These are phyloP conservation scores for Venustampulla echinocandica DNA, from an alignment of 495 filamentous ascomycete genomes.

Conservation along the genomic window DNA sequence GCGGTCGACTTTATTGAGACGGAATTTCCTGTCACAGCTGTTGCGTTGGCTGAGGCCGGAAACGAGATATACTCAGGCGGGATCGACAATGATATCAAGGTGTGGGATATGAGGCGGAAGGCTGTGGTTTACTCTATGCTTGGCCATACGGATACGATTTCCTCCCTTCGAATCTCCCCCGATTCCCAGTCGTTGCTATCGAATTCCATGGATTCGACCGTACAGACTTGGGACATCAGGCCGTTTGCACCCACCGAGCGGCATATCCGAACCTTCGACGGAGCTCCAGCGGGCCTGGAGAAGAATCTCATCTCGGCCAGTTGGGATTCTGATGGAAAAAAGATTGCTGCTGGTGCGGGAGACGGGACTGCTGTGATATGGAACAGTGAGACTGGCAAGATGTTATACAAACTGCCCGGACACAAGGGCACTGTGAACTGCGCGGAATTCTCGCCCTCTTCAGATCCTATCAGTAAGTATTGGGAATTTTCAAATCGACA, in stretches of 20 bases:
- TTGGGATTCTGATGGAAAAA: constrained; percentile 82
- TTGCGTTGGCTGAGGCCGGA: constrained; percentile 83
- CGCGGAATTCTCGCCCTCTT: constrained; percentile 76
- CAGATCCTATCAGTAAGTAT: constrained; percentile 80
- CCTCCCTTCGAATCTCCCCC: constrained; percentile 80
- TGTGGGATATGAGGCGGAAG: constrained; percentile 93
- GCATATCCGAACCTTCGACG: constrained; percentile 77
- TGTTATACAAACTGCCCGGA: constrained; percentile 89
- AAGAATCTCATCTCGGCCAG: constrained; percentile 87
- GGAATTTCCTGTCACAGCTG: constrained; percentile 85
- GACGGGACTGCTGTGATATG: constrained; percentile 88
- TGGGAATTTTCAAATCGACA: constrained; percentile 9
- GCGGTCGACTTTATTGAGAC: constrained; percentile 83
- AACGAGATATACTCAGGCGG: constrained; percentile 93
- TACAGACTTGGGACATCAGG: constrained; percentile 90
- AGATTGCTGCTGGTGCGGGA: constrained; percentile 80
- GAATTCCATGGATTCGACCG: constrained; percentile 87
- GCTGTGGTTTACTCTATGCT: constrained; percentile 76
- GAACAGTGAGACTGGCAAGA: constrained; percentile 71
- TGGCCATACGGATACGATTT: constrained; percentile 87
- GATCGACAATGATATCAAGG: constrained; percentile 95
- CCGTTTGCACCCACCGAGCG: constrained; percentile 87
- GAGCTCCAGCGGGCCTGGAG: constrained; percentile 77
- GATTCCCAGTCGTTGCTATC: constrained; percentile 87
- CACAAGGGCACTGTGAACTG: constrained; percentile 96